phyloP scores from a whole-genome alignment of 2,329 filamentous ascomycete genomes.

The Colletotrichum sansevieriae region DNA sequence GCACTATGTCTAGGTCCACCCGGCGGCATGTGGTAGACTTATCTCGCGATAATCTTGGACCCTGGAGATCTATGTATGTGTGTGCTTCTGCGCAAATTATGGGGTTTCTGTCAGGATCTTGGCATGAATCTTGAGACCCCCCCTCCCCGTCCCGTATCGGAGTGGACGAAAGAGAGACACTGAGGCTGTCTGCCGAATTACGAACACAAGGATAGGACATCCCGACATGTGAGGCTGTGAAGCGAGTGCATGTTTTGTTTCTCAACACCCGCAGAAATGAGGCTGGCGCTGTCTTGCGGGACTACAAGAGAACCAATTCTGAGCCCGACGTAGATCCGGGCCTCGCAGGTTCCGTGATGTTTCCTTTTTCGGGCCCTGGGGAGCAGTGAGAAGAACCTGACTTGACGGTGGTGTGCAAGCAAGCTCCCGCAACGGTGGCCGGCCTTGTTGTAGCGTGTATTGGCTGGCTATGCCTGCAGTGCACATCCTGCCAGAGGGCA shows the following conservation, averaged over 20 bases:
- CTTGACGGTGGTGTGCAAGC: too few relatives aligned
- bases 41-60: neutral
- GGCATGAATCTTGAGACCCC: too few relatives aligned
- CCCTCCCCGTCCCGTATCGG: neutral
- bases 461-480: too few relatives aligned
- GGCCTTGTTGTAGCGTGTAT: too few relatives aligned
- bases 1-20: neutral
- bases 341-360: slow-evolving; percentile 20
- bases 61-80: too few relatives aligned
- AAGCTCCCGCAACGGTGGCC: too few relatives aligned
- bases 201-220: too few relatives aligned
- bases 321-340: slow-evolving; percentile 24
- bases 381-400: too few relatives aligned
- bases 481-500: too few relatives aligned
- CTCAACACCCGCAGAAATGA: neutral
- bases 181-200: slow-evolving; percentile 1
- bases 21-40: neutral
- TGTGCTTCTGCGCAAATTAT: too few relatives aligned
- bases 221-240: neutral
- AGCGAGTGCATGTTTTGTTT: neutral
- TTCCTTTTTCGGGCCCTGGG: neutral
- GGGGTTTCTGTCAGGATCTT: too few relatives aligned
- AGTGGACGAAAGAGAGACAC: neutral
- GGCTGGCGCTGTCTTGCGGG: neutral
- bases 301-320: neutral